Evolutionary conservation across 176 grass and related monocot genomes (phyloP), one percentile per base, ranked within the genome.

Genomic region (Musa schizocarpa): DNA sequence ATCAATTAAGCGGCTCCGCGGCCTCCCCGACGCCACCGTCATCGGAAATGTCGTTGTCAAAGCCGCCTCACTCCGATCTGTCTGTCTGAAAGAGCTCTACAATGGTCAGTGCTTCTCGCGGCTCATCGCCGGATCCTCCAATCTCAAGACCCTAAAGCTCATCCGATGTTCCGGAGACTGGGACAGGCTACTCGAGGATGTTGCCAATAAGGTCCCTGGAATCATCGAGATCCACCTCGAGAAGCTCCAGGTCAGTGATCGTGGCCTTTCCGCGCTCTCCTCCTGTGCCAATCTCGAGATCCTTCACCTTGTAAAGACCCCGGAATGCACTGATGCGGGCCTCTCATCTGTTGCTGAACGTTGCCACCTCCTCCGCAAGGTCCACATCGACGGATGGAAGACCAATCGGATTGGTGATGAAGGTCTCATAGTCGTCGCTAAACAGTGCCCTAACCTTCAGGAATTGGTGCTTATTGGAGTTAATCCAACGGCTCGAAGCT

Each of bases 381-480:
- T 77, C 57, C 75, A 77, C 13, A 77, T 77, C 3, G 75, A 77
- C 4, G 75, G 75, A 1, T 77, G 75, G 75, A 77, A 77, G 59
- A 65, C 75, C 0, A 77, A 77, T 8, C 12, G 56, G 20, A 94
- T 99, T 23, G 95, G 95, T 1, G 95, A 99, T 58, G 75, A 53
- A 13, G 91, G 95, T 6, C 85, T 99, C 2, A 68, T 79, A 7
- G 84, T 77, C 1, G 82, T 99, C 0, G 86, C 88, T 9, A 78
- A 52, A 51, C 84, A 84, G 49, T 99, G 95, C 12, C 76, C 90
- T 8, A 81, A 83, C 65, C 83, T 99, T 59, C 95, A 94, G 43
- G 95, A 99, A 68, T 57, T 99, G 22, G 95, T 99, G 3, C 81
- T 99, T 26, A 90, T 99, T 71, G 86, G 88, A 8, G 90, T 99